Percentiles rank a stretch among this genome's conserved stretches.
These are phyloP conservation scores for Arthroderma sp. DNA, from an alignment of 2,329 filamentous ascomycete species.

Conservation along the genomic window DNA sequence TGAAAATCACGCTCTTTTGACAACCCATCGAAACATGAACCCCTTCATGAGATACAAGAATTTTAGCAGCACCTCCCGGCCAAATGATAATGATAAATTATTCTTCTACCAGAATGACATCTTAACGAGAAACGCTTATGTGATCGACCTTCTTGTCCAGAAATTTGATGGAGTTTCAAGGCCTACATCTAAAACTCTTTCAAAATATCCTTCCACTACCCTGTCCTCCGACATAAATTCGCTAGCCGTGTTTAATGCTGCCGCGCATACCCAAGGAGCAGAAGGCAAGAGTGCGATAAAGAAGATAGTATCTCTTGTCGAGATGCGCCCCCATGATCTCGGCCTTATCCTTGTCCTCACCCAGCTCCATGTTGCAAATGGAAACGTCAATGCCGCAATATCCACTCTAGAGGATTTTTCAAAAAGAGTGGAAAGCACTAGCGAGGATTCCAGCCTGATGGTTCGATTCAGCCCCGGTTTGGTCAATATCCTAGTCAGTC, in stretches of 20 bases:
- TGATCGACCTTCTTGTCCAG: slow-evolving; percentile 46
- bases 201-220: slow-evolving; percentile 38
- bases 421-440: slow-evolving; percentile 54
- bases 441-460: slow-evolving; percentile 46
- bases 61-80: slow-evolving; percentile 39
- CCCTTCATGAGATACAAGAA: slow-evolving; percentile 48
- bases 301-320: slow-evolving; percentile 55
- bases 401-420: slow-evolving; percentile 66
- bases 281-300: slow-evolving; percentile 58
- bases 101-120: slow-evolving; percentile 48
- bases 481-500: slow-evolving; percentile 63
- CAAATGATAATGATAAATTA: slow-evolving; percentile 42
- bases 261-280: slow-evolving; percentile 55
- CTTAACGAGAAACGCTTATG: slow-evolving; percentile 43
- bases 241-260: slow-evolving; percentile 56
- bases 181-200: slow-evolving; percentile 42
- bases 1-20: slow-evolving; percentile 46
- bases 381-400: slow-evolving; percentile 62
- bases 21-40: slow-evolving; percentile 38
- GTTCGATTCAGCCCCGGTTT: slow-evolving; percentile 75
- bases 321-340: slow-evolving; percentile 65
- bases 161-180: slow-evolving; percentile 49
- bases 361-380: slow-evolving; percentile 63
- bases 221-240: slow-evolving; percentile 42
- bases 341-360: slow-evolving; percentile 68